Base-by-base conservation (phyloP, 1,284 basidiomycete genomes). In the Tremellales sp. region DNA sequence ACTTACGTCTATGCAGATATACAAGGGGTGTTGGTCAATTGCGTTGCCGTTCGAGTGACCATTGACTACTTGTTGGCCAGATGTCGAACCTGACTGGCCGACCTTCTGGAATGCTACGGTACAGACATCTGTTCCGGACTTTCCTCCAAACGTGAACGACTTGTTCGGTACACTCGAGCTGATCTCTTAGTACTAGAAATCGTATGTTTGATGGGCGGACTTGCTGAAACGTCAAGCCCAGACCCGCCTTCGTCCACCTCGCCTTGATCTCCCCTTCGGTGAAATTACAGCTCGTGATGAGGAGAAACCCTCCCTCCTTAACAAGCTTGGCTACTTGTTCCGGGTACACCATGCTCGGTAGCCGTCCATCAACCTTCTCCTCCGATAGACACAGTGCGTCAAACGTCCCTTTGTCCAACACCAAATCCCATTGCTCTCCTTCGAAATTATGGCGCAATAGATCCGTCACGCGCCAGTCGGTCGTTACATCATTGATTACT, bases 261-360 rank as follows among this genome's bases (percentile, higher is more conserved):
- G 49, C 46, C 56, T 66, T 71, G 46, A 72, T 62, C 57, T 75
- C 73, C 48, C 72, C 67, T 48, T 74, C 73, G 1, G 73, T 75
- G 40, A 75, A 75, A 53, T 75, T 75, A 52, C 73, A 75, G 46
- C 70, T 72, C n/a, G 73, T 75, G 48, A 75, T 75, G 46, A 75
- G 62, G 54, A 75, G 74, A 60, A 58, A 73, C 5, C 72, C 73
- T 19, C 66, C 68, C 0, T 56, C 45, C 35, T 57, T 62, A 22
- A 75, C 71, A 22, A 75, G 53, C 45, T 53, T 57, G 1, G 65
- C 58, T 6, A 73, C 54, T 29, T 58, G 57, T 41, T 73, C 71
- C 15, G 73, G 73, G 45, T 75, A 75, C 11, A 74, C 64, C 10
- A 59, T 50, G 37, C 64, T 67, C 2, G 73, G 72, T 39, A 70